phyloP scores from a whole-genome alignment of 352 stramenopile genomes.

The Phytopythium oedochilum region DNA sequence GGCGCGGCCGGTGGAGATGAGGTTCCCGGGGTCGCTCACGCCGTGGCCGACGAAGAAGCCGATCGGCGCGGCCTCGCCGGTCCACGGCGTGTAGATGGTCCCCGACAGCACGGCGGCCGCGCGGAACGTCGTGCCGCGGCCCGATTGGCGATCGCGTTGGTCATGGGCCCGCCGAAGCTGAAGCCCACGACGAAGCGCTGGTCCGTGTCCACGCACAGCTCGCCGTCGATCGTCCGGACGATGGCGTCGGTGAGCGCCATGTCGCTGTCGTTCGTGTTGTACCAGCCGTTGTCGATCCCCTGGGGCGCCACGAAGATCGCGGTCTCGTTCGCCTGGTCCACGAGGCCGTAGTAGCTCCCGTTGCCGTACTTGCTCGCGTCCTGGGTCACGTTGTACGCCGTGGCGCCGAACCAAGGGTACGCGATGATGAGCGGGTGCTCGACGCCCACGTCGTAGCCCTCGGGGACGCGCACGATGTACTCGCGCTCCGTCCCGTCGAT shows the following conservation, averaged over 20 bases:
- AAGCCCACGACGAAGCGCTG: slow-evolving; percentile 32
- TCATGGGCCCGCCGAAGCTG: slow-evolving; percentile 25
- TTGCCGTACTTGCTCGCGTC: slow-evolving; percentile 22
- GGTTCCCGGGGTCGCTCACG: slow-evolving; percentile 21
- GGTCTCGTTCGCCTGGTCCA: slow-evolving; percentile 11
- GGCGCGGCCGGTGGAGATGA: slow-evolving; percentile 12
- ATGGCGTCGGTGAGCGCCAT: slow-evolving; percentile 22
- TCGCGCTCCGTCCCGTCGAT: slow-evolving; percentile 20
- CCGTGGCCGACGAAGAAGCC: slow-evolving; percentile 18
- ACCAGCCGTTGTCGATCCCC: slow-evolving; percentile 18
- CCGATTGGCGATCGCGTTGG: slow-evolving; percentile 18
- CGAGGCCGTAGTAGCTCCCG: slow-evolving; percentile 28
- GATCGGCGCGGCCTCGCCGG: slow-evolving; percentile 15
- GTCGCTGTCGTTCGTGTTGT: slow-evolving; percentile 20
- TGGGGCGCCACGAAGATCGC: slow-evolving; percentile 28
- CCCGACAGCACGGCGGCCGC: slow-evolving; percentile 17
- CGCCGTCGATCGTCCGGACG: slow-evolving; percentile 17
- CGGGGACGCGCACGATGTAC: slow-evolving; percentile 25
- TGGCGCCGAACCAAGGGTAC: slow-evolving; percentile 26
- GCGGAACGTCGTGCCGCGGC: slow-evolving; percentile 17
- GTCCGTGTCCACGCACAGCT: slow-evolving; percentile 23
- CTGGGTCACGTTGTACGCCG: slow-evolving; percentile 18
- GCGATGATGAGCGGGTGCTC: slow-evolving; percentile 20
- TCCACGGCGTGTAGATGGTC: slow-evolving; percentile 15
- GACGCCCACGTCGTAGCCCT: slow-evolving; percentile 17